These are phyloP conservation scores for Fusarium nodosum DNA, from an alignment of 2,329 filamentous ascomycete species.

Conservation along the genomic window DNA sequence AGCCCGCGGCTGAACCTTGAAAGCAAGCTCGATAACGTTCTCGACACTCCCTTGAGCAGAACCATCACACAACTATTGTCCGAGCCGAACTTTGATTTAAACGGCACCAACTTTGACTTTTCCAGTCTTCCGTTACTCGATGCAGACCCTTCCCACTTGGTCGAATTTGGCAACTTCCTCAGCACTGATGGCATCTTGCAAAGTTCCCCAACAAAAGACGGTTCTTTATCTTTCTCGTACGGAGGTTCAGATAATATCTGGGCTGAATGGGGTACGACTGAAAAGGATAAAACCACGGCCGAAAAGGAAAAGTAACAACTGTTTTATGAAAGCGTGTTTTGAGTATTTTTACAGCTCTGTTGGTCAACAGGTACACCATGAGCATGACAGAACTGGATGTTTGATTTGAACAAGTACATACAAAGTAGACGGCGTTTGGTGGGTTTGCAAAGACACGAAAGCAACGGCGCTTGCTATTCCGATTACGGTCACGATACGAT, in stretches of 20 bases:
- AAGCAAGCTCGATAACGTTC: slow-evolving; percentile 55
- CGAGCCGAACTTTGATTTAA: slow-evolving; percentile 63
- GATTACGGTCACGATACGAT: slow-evolving; percentile 40
- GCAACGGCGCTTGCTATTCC: slow-evolving; percentile 27
- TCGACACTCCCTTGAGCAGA: slow-evolving; percentile 71
- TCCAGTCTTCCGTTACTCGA: slow-evolving; percentile 57
- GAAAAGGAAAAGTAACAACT: slow-evolving; percentile 41
- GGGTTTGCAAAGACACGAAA: slow-evolving; percentile 5
- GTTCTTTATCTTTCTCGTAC: slow-evolving; percentile 51
- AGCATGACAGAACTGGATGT: slow-evolving; percentile 27
- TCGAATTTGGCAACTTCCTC: slow-evolving; percentile 65
- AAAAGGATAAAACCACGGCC: slow-evolving; percentile 25
- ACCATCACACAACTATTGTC: slow-evolving; percentile 75
- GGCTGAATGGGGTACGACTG: slow-evolving; percentile 50
- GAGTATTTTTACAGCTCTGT: slow-evolving; percentile 35
- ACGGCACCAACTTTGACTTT: slow-evolving; percentile 61
- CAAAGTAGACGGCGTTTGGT: slow-evolving; percentile 39
- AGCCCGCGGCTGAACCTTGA: slow-evolving; percentile 61
- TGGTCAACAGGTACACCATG: slow-evolving; percentile 38
- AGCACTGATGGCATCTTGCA: slow-evolving; percentile 63
- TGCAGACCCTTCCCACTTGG: slow-evolving; percentile 52
- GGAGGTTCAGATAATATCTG: slow-evolving; percentile 49
- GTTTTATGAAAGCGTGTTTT: slow-evolving; percentile 25
- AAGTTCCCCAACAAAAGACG: slow-evolving; percentile 61
- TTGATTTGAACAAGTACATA: slow-evolving; percentile 26